Evolutionary conservation across 1,284 basidiomycete genomes (phyloP).

Genomic region (Puccinia hordei): DNA sequence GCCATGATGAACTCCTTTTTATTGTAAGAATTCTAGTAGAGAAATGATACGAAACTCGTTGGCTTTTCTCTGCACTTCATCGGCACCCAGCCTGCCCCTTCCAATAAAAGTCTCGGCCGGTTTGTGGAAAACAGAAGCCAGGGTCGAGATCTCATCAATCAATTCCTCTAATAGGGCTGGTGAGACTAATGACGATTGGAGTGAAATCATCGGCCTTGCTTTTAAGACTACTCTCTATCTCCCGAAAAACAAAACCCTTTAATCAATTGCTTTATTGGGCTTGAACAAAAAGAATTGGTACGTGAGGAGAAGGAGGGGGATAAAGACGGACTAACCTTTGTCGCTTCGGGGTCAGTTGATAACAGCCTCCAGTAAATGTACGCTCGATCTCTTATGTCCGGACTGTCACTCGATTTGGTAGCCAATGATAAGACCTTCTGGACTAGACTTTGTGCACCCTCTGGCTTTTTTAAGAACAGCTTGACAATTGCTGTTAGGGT

Average conservation of each 20-base stretch:
- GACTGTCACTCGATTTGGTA: constrained; percentile 95
- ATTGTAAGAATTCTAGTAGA: neutral
- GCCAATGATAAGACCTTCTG: constrained; percentile 95
- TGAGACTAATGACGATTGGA: constrained; percentile 85
- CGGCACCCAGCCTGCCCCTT: constrained; percentile 77
- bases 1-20: neutral
- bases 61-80: constrained; percentile 73
- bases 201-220: constrained; percentile 84
- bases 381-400: constrained; percentile 91
- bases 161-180: constrained; percentile 90
- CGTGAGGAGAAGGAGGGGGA: no score
- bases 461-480: constrained; percentile 91
- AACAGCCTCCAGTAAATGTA: constrained; percentile 99
- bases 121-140: constrained; percentile 45
- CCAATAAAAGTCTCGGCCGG: constrained; percentile 72
- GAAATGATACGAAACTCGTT: constrained; percentile 63
- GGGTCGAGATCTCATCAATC: constrained; percentile 69
- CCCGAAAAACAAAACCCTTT: neutral
- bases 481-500: constrained; percentile 94
- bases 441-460: constrained; percentile 83
- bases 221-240: constrained; percentile 83
- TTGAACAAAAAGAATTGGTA: no score
- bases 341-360: constrained; percentile 85
- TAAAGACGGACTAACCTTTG: constrained; percentile 63
- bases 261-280: no score